Conservation (phyloP, 2,329 filamentous ascomycete genomes). For the Penicillium sp. region DNA sequence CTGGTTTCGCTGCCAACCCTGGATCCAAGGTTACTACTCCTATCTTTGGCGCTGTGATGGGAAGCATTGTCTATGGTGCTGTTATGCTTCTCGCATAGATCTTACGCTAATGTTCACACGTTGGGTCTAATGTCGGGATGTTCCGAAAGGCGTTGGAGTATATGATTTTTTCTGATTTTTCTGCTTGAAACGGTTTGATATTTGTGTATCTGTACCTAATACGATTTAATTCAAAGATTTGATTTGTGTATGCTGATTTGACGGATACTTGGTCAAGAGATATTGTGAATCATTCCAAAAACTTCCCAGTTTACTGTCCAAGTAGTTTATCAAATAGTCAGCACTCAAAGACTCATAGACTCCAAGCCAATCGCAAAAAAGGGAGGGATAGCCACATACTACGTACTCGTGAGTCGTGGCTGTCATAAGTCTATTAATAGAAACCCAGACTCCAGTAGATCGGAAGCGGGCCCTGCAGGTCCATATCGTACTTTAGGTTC, state of each 20-base stretch:
- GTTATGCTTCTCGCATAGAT: constrained; percentile 28
- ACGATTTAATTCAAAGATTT: constrained; percentile 14
- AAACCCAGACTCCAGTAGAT: neutral
- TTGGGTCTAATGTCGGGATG: neutral
- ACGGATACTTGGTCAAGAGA: neutral
- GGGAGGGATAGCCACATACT: neutral
- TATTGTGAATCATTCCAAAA: no score
- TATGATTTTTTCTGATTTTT: constrained; percentile 7
- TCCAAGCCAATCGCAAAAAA: neutral
- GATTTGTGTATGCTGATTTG: neutral
- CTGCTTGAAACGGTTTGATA: neutral
- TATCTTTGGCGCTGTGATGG: constrained; percentile 3
- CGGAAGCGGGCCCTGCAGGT: neutral
- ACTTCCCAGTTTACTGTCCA: no score
- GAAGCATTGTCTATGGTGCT: constrained; percentile 15
- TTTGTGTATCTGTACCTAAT: constrained; percentile 1
- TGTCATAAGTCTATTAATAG: constrained; percentile 1
- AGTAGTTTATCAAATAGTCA: no score
- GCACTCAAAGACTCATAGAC: neutral
- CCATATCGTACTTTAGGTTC: neutral
- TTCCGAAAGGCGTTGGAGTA: constrained; percentile 14
- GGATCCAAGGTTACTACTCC: constrained; percentile 28
- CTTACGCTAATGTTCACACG: no score
- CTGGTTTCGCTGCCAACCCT: constrained; percentile 24
- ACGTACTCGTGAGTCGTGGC: neutral